These are phyloP conservation scores for Chytridium lagenaria DNA, from an alignment of 371 early-diverging fungal genomes.

Conservation along the genomic window DNA sequence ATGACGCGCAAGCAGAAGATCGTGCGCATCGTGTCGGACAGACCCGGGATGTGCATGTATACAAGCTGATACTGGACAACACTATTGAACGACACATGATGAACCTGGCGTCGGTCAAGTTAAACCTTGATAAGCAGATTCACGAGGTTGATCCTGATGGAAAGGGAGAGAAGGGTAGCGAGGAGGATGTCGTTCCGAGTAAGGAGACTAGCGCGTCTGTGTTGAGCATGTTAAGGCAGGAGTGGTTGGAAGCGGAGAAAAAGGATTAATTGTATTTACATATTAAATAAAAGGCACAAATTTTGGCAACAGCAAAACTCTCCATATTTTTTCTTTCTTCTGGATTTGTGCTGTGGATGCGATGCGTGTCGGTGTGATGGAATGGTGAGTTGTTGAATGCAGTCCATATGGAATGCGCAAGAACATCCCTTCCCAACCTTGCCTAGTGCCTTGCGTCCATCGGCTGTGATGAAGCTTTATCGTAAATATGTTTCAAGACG, in stretches of 20 bases:
- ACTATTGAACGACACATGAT: constrained; percentile 83
- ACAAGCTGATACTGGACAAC: constrained; percentile 71
- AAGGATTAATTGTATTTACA: too few relatives aligned
- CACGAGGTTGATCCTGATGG: constrained; percentile 40
- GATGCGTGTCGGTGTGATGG: too few relatives aligned
- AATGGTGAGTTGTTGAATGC: too few relatives aligned
- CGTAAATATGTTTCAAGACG: background rate
- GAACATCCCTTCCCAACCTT: too few relatives aligned
- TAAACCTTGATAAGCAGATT: constrained; percentile 77
- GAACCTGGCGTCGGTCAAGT: constrained; percentile 69
- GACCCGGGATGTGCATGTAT: constrained; percentile 80
- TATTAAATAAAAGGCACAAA: too few relatives aligned
- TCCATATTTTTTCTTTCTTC: too few relatives aligned
- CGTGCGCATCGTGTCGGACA: constrained; percentile 87
- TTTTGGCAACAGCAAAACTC: too few relatives aligned
- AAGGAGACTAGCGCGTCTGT: background rate
- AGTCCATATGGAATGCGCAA: too few relatives aligned
- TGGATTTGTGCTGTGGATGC: too few relatives aligned
- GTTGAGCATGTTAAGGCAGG: background rate
- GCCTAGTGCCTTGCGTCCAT: too few relatives aligned
- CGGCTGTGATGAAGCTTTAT: background rate
- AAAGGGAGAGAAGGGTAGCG: too few relatives aligned
- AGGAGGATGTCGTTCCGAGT: background rate
- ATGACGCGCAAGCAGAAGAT: constrained; percentile 87
- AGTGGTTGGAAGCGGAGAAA: background rate